Evolutionary conservation across 371 early-diverging fungal species (phyloP), one percentile per base, ranked within the genome.

Genomic region (Mucor indicus): DNA sequence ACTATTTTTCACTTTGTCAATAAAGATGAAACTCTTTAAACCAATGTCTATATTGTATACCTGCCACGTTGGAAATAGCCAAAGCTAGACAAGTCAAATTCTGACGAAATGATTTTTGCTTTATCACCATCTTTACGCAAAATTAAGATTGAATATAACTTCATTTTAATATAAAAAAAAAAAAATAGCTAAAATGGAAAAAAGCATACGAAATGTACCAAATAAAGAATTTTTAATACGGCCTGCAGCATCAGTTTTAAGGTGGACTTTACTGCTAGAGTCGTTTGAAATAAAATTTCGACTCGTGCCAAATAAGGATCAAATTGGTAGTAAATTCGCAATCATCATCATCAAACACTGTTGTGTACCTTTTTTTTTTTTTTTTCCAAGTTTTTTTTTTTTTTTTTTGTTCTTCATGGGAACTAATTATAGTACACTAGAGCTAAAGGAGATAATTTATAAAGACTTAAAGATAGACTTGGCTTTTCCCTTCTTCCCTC

Each of bases 61-160:
- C 87, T 85, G 45, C 84, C 72, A 38, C 93, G 85, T 72, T 94
- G 90, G 62, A 95, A 95, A 67, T 81, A 94, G 39, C 91, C 85
- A 75, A 92, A 95, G 44, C 85, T 80, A 25, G 87, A 75, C 37
- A 96, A 71, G 53, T 97, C 93, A 27, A 67, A 81, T 51, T 81
- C 87, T 12, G 77, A 67, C 19, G 83, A 69, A 25, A 92, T 46
- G 23, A 80, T 57, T n/a, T 58, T 54, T 6, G 75, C 77, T 46
- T 76, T 75, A 17, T 67, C 67, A 19, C 62, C 61, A 50, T 67
- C 62, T 50, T 80, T 81, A 48, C 55, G 60, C 17, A 83, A 44
- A 47, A 83, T 49, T n/a, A 62, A 42, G 54, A 83, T 74, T 22
- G 80, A 69, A 45, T 62, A 77, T 31, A 83, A 54, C 57, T 81